Evolutionary conservation across 1,284 basidiomycete genomes (phyloP).

Genomic region (Vanrija sp.): DNA sequence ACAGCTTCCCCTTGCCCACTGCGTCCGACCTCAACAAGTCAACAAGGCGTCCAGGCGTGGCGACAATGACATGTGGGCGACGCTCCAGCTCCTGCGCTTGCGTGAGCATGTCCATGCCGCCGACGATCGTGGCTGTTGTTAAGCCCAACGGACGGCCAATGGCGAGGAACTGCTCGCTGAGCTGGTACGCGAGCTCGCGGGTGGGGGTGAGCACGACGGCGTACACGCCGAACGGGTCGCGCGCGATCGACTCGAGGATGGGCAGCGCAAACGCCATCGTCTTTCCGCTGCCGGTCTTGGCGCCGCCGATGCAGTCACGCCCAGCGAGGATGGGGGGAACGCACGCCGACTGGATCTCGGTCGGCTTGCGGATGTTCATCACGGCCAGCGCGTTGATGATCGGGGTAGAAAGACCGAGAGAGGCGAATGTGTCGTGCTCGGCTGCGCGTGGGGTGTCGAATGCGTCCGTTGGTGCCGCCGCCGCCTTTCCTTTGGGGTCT

Average conservation of each 20-base stretch:
- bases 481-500: constrained; percentile 10
- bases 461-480: constrained; percentile 7
- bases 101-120: constrained; percentile 97
- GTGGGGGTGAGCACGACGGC: constrained; percentile 92
- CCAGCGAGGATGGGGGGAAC: constrained; percentile 80
- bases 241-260: constrained; percentile 81
- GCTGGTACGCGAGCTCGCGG: constrained; percentile 92
- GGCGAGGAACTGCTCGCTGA: constrained; percentile 92
- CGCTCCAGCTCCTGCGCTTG: constrained; percentile 83
- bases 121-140: constrained; percentile 83
- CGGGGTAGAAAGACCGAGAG: constrained; percentile 69
- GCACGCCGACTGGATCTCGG: constrained; percentile 84
- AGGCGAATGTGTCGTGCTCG: constrained; percentile 62
- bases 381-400: constrained; percentile 67
- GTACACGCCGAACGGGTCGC: constrained; percentile 90
- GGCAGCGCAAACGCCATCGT: constrained; percentile 96
- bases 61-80: constrained; percentile 89
- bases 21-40: constrained; percentile 77
- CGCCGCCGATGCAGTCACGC: constrained; percentile 91
- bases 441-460: constrained; percentile 59
- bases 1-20: constrained; percentile 75
- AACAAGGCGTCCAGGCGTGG: constrained; percentile 91
- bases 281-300: constrained; percentile 97
- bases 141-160: constrained; percentile 77
- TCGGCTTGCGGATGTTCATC: constrained; percentile 83